Evolutionary conservation across 2,329 filamentous ascomycete species (phyloP).

Genomic region (Cryphonectria naterciae): DNA sequence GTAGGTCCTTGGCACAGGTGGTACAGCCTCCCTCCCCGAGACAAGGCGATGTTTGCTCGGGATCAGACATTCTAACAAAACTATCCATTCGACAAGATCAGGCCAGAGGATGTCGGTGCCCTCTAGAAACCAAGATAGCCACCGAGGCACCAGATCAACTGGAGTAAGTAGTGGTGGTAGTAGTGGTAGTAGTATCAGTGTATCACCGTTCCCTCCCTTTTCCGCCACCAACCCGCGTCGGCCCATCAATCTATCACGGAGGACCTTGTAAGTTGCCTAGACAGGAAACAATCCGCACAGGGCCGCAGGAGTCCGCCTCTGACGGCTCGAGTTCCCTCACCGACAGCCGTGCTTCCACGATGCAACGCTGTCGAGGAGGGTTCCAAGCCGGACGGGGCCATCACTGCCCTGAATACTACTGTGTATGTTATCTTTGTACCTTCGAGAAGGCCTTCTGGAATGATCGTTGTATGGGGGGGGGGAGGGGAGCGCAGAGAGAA

Average conservation of each 20-base stretch:
- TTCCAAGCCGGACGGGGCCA: background rate
- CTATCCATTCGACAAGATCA: background rate
- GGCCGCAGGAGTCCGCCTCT: background rate
- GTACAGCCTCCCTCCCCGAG: background rate
- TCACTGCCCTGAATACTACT: background rate
- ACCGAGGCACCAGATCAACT: background rate
- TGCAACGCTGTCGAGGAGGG: background rate
- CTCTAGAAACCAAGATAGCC: background rate
- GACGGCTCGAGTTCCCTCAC: constrained; percentile 10
- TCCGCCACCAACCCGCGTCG: background rate
- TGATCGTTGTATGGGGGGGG: background rate
- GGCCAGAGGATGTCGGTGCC: background rate
- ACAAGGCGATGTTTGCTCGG: background rate
- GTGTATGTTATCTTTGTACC: background rate
- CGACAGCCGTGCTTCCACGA: constrained; percentile 7
- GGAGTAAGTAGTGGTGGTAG: background rate
- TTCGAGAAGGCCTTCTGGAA: background rate
- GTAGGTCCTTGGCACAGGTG: background rate
- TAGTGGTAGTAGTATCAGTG: background rate
- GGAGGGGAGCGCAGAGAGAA: too few species aligned
- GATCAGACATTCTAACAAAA: too few species aligned
- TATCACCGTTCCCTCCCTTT: background rate
- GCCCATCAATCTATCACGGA: background rate
- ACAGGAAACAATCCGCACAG: background rate
- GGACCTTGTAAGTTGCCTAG: constrained; percentile 3